Conservation (phyloP, 306 rosid genomes). For the Vicia villosa region DNA sequence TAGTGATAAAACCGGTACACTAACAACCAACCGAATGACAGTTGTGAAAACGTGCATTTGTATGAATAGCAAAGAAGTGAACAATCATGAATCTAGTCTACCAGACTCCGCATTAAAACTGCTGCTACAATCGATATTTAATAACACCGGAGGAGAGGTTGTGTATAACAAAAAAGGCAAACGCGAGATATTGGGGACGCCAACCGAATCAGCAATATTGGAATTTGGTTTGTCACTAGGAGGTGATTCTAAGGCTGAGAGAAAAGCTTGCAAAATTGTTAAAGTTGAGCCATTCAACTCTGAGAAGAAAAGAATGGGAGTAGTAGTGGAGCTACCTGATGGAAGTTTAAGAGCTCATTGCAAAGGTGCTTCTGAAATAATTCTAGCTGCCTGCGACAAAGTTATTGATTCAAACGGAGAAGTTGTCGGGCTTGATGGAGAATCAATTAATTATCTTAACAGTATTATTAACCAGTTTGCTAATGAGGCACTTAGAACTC, state of each 20-base stretch:
- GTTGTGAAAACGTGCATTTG: constrained; percentile 90
- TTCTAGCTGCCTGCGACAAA: constrained; percentile 83
- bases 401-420: constrained; percentile 68
- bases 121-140: constrained; percentile 76
- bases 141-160: constrained; percentile 90
- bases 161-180: constrained; percentile 70
- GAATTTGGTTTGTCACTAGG: constrained; percentile 79
- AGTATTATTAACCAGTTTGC: constrained; percentile 74
- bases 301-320: constrained; percentile 87
- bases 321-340: constrained; percentile 66
- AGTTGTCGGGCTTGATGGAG: constrained; percentile 67
- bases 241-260: constrained; percentile 70
- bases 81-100: constrained; percentile 42
- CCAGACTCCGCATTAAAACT: constrained; percentile 59
- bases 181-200: constrained; percentile 80
- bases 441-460: constrained; percentile 52
- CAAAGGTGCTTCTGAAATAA: constrained; percentile 93
- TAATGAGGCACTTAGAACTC: constrained; percentile 85
- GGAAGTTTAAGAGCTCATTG: constrained; percentile 79
- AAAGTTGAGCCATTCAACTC: constrained; percentile 98
- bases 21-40: constrained; percentile 89
- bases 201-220: constrained; percentile 84
- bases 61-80: constrained; percentile 61
- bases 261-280: constrained; percentile 57
- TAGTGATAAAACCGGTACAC: constrained; percentile 95